Percentiles rank a stretch among this genome's conserved stretches.
phyloP scores from a whole-genome alignment of 2,329 filamentous ascomycete genomes.

The Arthrobotrys conoides region DNA sequence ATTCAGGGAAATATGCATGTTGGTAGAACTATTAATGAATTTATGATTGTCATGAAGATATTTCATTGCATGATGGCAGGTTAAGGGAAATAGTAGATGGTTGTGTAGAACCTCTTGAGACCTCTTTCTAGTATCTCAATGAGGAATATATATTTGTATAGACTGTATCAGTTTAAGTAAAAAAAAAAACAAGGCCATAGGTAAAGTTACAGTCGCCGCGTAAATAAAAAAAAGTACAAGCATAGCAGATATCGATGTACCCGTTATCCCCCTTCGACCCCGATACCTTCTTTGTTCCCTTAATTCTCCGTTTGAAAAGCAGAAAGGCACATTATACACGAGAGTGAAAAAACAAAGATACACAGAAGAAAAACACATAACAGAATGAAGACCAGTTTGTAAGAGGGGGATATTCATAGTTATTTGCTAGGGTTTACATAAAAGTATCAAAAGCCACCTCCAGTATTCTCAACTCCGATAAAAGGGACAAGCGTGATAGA shows the following conservation, averaged over 20 bases:
- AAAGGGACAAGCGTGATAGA: constrained; percentile 19
- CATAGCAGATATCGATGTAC: constrained; percentile 22
- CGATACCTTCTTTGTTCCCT: constrained; percentile 24
- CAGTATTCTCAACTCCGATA: constrained; percentile 45
- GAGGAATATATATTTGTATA: constrained; percentile 12
- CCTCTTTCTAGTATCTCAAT: background rate
- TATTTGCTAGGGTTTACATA: constrained; percentile 32
- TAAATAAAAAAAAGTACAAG: constrained; percentile 25
- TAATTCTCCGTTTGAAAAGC: constrained; percentile 22
- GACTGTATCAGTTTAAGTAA: constrained; percentile 18
- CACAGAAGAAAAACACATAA: constrained; percentile 13
- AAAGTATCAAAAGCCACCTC: constrained; percentile 27
- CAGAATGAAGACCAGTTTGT: background rate
- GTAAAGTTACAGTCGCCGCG: constrained; percentile 43
- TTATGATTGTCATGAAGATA: constrained; percentile 1
- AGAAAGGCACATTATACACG: constrained; percentile 25
- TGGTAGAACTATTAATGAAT: background rate
- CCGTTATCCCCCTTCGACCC: constrained; percentile 19
- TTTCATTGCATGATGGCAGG: background rate
- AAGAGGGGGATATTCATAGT: constrained; percentile 18
- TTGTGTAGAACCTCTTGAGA: constrained; percentile 6
- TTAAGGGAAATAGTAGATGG: background rate
- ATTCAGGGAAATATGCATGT: background rate
- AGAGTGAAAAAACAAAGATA: constrained; percentile 18
- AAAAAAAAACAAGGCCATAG: constrained; percentile 15